These are phyloP conservation scores for Mortierella sp. DNA, from an alignment of 371 early-diverging fungal species.

Conservation along the genomic window DNA sequence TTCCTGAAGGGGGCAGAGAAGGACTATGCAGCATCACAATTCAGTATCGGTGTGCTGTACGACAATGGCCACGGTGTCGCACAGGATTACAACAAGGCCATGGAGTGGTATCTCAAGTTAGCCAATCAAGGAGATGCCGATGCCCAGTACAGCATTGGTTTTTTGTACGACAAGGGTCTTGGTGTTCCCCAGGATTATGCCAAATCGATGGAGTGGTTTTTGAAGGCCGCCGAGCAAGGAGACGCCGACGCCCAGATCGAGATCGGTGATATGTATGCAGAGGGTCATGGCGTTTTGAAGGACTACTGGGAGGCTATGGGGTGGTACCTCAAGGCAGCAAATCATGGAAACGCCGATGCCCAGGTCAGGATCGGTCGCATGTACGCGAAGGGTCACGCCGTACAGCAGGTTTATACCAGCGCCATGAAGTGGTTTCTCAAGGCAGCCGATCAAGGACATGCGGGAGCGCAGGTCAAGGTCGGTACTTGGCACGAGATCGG, in stretches of 20 bases:
- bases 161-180: slow-evolving; percentile 9
- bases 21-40: too few species aligned
- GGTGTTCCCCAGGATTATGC: neutral
- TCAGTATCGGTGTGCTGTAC: neutral
- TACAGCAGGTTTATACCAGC: neutral
- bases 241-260: neutral
- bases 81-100: neutral
- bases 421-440: slow-evolving; percentile 9
- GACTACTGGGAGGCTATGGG: too few species aligned
- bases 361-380: neutral
- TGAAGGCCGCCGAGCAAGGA: slow-evolving; percentile 14
- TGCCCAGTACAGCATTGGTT: slow-evolving; percentile 2
- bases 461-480: neutral
- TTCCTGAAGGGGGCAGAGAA: too few species aligned
- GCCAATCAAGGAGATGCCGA: slow-evolving; percentile 4
- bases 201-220: slow-evolving; percentile 11
- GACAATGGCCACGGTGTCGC: neutral
- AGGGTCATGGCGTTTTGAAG: too few species aligned
- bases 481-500: neutral
- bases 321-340: too few species aligned
- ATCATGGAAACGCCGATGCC: too few species aligned
- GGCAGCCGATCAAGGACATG: slow-evolving; percentile 11
- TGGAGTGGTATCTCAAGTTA: neutral
- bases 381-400: neutral
- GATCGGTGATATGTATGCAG: neutral